Conservation (phyloP, 2,329 filamentous ascomycete species). For the Atkinsonella texensis region DNA sequence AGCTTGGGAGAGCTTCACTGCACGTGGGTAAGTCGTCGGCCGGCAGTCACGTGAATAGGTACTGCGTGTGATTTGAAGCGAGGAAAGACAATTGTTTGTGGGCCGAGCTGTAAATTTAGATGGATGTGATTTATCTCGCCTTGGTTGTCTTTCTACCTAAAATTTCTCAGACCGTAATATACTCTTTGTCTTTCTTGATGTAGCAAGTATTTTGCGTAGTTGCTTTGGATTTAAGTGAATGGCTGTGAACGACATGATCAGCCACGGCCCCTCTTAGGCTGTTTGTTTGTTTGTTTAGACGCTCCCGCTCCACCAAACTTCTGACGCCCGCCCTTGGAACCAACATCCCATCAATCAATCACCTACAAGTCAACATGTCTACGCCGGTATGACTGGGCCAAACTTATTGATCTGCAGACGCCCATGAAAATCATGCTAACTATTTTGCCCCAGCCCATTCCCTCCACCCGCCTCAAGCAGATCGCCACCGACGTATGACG, state of each 20-base stretch:
- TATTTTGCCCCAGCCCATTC: constrained; percentile 48
- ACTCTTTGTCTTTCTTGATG: no score
- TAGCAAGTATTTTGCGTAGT: no score
- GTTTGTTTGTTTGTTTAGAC: not conserved
- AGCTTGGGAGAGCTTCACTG: constrained; percentile 7
- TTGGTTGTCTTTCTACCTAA: no score
- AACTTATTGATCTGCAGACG: not conserved
- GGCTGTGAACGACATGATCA: not conserved
- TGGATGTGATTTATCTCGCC: not conserved
- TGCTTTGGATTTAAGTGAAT: not conserved
- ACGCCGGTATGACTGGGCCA: constrained; percentile 21
- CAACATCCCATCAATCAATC: constrained; percentile 6
- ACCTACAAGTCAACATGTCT: constrained; percentile 20
- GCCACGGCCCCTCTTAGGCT: not conserved
- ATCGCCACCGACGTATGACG: constrained; percentile 68
- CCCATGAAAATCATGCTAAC: not conserved
- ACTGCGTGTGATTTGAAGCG: not conserved
- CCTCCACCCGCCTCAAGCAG: constrained; percentile 66
- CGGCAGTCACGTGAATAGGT: constrained; percentile 15
- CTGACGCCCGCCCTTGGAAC: not conserved
- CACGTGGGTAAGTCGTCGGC: constrained; percentile 18
- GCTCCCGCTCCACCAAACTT: constrained; percentile 2
- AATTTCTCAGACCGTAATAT: no score
- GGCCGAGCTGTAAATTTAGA: not conserved
- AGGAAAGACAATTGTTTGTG: not conserved